phyloP scores from a whole-genome alignment of 805 yeast species.

The Ogataea trehaloabstinens region DNA sequence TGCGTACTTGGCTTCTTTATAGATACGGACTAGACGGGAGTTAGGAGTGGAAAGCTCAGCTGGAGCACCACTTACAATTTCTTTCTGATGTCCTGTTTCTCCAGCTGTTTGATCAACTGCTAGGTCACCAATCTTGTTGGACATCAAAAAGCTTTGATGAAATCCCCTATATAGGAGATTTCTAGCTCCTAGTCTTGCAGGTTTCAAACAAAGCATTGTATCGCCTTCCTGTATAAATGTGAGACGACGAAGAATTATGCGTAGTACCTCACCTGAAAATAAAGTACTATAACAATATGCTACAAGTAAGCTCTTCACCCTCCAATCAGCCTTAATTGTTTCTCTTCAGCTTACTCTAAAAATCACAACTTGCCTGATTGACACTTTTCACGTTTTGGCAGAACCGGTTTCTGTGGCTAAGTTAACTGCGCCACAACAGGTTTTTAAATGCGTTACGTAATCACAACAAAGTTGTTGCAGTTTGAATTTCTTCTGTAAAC shows the following conservation, averaged over 20 bases:
- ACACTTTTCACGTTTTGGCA: background rate
- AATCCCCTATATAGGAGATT: background rate
- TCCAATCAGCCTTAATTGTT: conserved; percentile 1
- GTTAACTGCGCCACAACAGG: no score
- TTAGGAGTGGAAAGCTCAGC: conserved; percentile 49
- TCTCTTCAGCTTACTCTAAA: background rate
- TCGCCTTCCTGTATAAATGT: no score
- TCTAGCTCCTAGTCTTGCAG: background rate
- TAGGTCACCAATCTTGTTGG: background rate
- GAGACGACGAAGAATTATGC: no score
- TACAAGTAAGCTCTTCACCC: background rate
- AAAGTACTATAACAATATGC: no score
- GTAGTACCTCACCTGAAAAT: no score
- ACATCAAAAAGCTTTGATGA: background rate
- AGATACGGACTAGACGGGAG: conserved; percentile 69
- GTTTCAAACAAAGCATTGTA: no score
- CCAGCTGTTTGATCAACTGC: conserved; percentile 3
- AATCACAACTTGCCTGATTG: background rate
- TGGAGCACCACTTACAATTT: conserved; percentile 77
- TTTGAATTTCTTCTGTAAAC: no score
- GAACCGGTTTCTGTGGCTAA: no score
- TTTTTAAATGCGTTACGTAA: no score
- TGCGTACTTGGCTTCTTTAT: conserved; percentile 73
- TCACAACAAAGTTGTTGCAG: no score
- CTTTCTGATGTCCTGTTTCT: conserved; percentile 37